Base-by-base conservation (phyloP, 805 yeast species). In the Candida nonsorbophila region DNA sequence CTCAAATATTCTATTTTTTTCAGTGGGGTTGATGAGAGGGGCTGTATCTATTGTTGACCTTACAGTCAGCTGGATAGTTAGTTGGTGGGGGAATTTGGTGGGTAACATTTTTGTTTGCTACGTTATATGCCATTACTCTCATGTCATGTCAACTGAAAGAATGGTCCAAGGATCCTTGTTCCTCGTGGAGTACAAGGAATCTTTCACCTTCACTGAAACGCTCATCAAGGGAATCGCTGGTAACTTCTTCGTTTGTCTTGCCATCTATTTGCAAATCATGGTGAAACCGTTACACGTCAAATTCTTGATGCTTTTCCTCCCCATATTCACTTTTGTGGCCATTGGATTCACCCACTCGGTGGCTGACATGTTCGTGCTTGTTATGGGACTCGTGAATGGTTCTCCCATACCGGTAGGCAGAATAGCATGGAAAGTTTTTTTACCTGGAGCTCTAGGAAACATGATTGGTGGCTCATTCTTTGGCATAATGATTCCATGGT, bases 261-360 rank as follows among this genome's bases (percentile, higher is more conserved):
- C 87, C 2, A 77, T 83, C 6, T 84, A 81, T 53, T 55, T 84
- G 26, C 94, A 84, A 47, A 58, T 84, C 22, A 72, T 84, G 77
- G 83, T 82, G 5, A 81, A 79, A 46, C 94, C 94, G 0, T 47
- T 79, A 7, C 94, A 84, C 47, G 94, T 84, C 20, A 82, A 80
- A 42, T 63, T 79, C 16, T 26, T 79, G 5, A 55, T 80, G 60
- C 70, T 84, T 60, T 45, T 65, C 7, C 48, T 83, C 13, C 94
- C 94, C 1, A 66, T 84, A 10, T 81, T 82, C 52, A 76, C 88
- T 0, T 82, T 84, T 53, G 92, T 82, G n/a, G 44, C 79, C 1
- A 62, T 79, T 64, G 92, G 94, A 0, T 84, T 77, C 53, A 76
- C 84, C 2, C 94, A 84, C 48, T 75, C 77, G 1, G 86, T 84